phyloP scores from a whole-genome alignment of 176 grass and related monocot genomes.

The Rhynchospora breviuscula region DNA sequence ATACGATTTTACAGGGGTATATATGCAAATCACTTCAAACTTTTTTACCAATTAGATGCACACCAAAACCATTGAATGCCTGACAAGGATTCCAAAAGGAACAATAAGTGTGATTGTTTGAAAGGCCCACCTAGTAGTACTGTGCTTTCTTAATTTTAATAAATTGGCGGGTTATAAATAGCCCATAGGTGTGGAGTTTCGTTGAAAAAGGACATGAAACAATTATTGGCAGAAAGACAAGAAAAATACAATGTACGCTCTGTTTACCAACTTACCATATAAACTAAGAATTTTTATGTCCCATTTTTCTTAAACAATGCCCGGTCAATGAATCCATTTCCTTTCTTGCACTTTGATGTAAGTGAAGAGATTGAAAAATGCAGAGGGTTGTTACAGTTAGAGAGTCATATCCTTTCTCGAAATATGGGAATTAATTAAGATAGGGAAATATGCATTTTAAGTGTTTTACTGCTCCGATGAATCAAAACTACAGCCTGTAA shows the following conservation, averaged over 20 bases:
- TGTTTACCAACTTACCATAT: not conserved
- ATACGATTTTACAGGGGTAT: not conserved
- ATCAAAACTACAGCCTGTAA: not conserved
- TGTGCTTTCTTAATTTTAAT: not conserved
- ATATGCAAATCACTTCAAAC: not conserved
- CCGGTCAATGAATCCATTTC: not conserved
- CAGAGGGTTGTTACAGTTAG: not conserved
- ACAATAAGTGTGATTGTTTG: constrained; percentile 17
- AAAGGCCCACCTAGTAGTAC: not conserved
- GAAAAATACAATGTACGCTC: not conserved
- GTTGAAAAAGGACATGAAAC: not conserved
- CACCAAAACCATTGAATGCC: constrained; percentile 8
- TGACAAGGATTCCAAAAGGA: constrained; percentile 10
- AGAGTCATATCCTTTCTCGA: not conserved
- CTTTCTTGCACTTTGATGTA: not conserved
- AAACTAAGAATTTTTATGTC: not conserved
- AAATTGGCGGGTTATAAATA: not conserved
- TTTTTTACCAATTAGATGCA: not conserved
- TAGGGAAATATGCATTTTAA: not conserved
- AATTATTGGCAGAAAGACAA: not conserved
- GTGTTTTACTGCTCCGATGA: not conserved
- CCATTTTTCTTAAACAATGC: not conserved
- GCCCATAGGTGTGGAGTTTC: not conserved
- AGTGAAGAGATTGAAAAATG: not conserved
- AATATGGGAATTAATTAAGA: not conserved